Evolutionary conservation across 2,329 filamentous ascomycete species (phyloP).

Genomic region (Fusarium sulawesiense): DNA sequence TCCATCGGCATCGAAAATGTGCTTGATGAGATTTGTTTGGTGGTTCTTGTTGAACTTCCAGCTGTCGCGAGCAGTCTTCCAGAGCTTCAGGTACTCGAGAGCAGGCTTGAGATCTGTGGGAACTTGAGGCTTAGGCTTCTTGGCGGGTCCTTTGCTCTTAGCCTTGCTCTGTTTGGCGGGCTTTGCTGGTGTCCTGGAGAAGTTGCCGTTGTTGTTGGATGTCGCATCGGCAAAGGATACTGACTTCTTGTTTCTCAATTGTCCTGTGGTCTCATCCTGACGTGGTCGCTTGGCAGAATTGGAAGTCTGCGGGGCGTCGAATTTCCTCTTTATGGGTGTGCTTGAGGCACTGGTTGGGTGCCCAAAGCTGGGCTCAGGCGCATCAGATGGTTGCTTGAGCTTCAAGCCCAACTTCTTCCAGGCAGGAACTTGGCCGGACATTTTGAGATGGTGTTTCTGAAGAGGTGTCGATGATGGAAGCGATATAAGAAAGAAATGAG

Average conservation of each 20-base stretch:
- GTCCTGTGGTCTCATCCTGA: slow-evolving; percentile 45
- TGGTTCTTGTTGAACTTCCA: slow-evolving; percentile 99
- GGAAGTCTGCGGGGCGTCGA: slow-evolving; percentile 50
- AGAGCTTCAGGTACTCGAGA: slow-evolving; percentile 80
- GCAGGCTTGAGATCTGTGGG: slow-evolving; percentile 68
- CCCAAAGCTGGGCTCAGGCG: slow-evolving; percentile 53
- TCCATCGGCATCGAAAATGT: slow-evolving; percentile 77
- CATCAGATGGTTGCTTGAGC: slow-evolving; percentile 61
- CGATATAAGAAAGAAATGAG: slow-evolving; percentile 1
- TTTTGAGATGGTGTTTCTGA: slow-evolving; percentile 46
- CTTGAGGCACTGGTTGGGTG: slow-evolving; percentile 51
- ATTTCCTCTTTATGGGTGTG: slow-evolving; percentile 54
- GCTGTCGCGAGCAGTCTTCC: slow-evolving; percentile 73
- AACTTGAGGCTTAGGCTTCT: slow-evolving; percentile 55
- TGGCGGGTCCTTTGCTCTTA: slow-evolving; percentile 53
- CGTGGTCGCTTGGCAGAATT: slow-evolving; percentile 52
- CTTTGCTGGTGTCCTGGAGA: slow-evolving; percentile 50
- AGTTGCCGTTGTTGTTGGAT: slow-evolving; percentile 44
- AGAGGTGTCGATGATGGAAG: neutral
- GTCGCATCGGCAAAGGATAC: slow-evolving; percentile 61
- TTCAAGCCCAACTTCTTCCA: slow-evolving; percentile 74
- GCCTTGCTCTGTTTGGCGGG: slow-evolving; percentile 47
- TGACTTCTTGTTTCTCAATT: slow-evolving; percentile 58
- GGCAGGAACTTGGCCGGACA: slow-evolving; percentile 64
- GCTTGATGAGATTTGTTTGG: slow-evolving; percentile 86